Evolutionary conservation across 345 rosid genomes (phyloP), one percentile per base, ranked within the genome.

Genomic region (Mangifera indica): DNA sequence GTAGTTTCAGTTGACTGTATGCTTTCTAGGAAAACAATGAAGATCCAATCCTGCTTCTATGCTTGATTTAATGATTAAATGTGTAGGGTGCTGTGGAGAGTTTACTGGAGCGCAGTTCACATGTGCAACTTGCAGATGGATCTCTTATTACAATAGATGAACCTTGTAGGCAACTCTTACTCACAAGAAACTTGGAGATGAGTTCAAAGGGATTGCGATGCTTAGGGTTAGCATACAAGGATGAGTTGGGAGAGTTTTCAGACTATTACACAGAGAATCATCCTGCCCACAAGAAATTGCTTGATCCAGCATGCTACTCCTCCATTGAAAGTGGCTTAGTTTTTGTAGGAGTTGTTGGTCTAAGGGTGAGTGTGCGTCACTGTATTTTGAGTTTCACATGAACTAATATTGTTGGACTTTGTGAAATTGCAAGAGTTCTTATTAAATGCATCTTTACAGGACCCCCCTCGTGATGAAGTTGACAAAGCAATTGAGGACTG

Each of bases 401-500:
- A 59, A 10, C 26, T 25, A 60, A 60, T 42, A 18, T 60, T 74
- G n/a, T 60, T 17, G 8, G 22, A 70, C 40, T 25, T n/a, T 61
- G 52, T 75, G 29, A 49, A 22, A 29, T 60, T 14, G 29, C 21
- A 63, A 34, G 44, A 25, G 17, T 67, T 55, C 66, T 59, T 60
- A 7, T 56, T 52, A 51, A 66, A 55, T 46, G 42, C 57, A 34
- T 61, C n/a, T 63, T 22, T 52, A 48, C 77, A 89, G 95, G 98
- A 93, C 66, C 98, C 98, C 76, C 98, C 98, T 0, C 96, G 97
- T n/a, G 88, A 87, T 60, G 97, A 84, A 79, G 91, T 93, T 72
- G 82, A 84, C 66, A 82, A 80, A 59, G 98, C 97, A 54, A 87
- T 91, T 60, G 86, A 85, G 76, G 96, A 91, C 62, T 93, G 98